A percentile compares a stretch with the other conserved stretches of the same genome.
Conservation (phyloP, 345 rosid genomes). For the Lepidium didymum region DNA sequence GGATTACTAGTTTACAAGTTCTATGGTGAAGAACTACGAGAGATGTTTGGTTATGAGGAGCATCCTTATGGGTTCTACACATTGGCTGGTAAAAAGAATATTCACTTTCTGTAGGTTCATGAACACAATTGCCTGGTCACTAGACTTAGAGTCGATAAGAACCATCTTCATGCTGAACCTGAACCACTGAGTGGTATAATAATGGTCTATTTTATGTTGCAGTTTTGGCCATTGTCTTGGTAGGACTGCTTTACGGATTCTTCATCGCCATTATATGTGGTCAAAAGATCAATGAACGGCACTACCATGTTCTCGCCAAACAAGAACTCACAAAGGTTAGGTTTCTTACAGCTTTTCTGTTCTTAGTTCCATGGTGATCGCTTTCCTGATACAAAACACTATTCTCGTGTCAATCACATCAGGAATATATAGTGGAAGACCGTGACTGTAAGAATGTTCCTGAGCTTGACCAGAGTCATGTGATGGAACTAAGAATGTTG, state of each 20-base stretch:
- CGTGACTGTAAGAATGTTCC: slow-evolving; percentile 62
- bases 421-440: slow-evolving; percentile 98
- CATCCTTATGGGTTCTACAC: slow-evolving; percentile 98
- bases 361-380: background rate
- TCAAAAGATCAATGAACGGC: slow-evolving; percentile 94
- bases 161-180: background rate
- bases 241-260: slow-evolving; percentile 95
- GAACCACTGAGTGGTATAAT: background rate
- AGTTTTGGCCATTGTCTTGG: slow-evolving; percentile 92
- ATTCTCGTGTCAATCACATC: slow-evolving; percentile 1
- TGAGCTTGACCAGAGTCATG: slow-evolving; percentile 82
- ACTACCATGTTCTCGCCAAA: slow-evolving; percentile 94
- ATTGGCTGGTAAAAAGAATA: slow-evolving; percentile 64
- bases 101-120: background rate
- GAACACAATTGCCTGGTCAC: background rate
- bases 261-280: slow-evolving; percentile 99
- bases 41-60: slow-evolving; percentile 97
- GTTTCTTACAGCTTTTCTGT: slow-evolving; percentile 7
- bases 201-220: slow-evolving; percentile 19
- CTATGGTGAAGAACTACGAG: slow-evolving; percentile 90
- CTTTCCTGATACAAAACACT: slow-evolving; percentile 2
- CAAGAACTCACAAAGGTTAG: slow-evolving; percentile 95
- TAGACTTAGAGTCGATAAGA: background rate
- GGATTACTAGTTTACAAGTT: slow-evolving; percentile 93
- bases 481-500: slow-evolving; percentile 86